Percentiles rank a stretch among this genome's conserved stretches.
Evolutionary conservation across 257 asterid genomes (phyloP).

Genomic region (Solanum boliviense): DNA sequence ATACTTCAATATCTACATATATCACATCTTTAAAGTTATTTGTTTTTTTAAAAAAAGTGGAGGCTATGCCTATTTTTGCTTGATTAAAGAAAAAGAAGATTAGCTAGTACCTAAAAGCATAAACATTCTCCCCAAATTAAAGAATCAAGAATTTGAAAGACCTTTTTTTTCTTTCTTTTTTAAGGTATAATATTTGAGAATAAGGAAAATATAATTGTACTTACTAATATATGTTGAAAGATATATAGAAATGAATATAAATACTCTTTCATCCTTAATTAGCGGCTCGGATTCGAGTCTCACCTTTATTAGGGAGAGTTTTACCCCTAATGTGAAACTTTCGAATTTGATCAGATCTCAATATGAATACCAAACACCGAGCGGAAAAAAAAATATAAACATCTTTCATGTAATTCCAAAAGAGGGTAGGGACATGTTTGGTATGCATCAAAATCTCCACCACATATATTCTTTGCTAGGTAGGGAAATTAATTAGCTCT

Average conservation of each 20-base stretch:
- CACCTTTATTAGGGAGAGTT: rapidly evolving
- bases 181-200: neutral
- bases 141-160: neutral
- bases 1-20: neutral
- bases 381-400: neutral
- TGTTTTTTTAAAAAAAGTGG: neutral
- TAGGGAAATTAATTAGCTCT: conserved; percentile 1
- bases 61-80: neutral
- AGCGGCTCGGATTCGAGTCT: no score
- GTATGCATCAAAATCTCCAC: conserved; percentile 4
- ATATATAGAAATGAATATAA: neutral
- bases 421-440: conserved; percentile 8
- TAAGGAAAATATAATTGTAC: neutral
- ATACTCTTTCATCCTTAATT: no score
- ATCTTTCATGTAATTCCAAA: neutral
- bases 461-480: conserved; percentile 7
- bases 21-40: neutral
- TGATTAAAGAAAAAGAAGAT: neutral
- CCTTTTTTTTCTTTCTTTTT: neutral
- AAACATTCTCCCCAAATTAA: neutral
- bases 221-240: neutral
- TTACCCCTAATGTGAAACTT: rapidly evolving
- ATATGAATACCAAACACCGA: neutral
- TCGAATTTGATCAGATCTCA: no score
- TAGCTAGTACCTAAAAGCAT: neutral